Conservation (phyloP, 1,284 basidiomycete genomes). For the Moniliella sp. region DNA sequence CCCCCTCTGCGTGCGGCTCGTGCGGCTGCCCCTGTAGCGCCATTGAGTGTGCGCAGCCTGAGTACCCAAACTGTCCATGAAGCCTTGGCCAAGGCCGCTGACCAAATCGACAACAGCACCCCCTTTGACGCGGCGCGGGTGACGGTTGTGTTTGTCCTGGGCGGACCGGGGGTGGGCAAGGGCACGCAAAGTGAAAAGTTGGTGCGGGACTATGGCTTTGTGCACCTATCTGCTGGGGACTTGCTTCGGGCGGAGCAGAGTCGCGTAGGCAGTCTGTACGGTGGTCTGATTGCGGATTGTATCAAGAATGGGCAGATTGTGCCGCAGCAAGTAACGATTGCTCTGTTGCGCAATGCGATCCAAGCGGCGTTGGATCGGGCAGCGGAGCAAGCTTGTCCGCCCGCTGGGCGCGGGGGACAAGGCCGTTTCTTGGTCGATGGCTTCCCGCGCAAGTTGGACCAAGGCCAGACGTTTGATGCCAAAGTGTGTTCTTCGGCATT, state of each 20-base stretch:
- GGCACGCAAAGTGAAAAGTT: constrained; percentile 79
- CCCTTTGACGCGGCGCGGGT: constrained; percentile 56
- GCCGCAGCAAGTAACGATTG: constrained; percentile 87
- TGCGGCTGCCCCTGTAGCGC: no score
- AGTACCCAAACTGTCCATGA: no score
- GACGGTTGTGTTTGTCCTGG: constrained; percentile 80
- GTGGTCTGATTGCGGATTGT: constrained; percentile 62
- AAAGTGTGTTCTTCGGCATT: constrained; percentile 61
- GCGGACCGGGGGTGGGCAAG: constrained; percentile 90
- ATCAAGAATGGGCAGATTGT: constrained; percentile 87
- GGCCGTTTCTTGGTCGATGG: constrained; percentile 89
- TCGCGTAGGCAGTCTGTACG: constrained; percentile 63
- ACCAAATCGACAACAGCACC: constrained; percentile 7
- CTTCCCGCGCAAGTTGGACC: constrained; percentile 96
- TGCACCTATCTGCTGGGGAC: constrained; percentile 91
- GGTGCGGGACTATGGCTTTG: constrained; percentile 71
- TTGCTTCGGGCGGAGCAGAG: constrained; percentile 80
- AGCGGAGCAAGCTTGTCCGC: constrained; percentile 1
- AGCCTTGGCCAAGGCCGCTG: no score
- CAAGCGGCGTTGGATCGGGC: constrained; percentile 39
- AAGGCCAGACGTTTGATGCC: constrained; percentile 76
- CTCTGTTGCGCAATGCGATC: constrained; percentile 87
- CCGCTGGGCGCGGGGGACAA: constrained; percentile 50
- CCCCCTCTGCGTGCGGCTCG: no score
- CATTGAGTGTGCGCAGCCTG: no score